Evolutionary conservation across 2,329 filamentous ascomycete species (phyloP).

Genomic region (Leptographium galeiforme): DNA sequence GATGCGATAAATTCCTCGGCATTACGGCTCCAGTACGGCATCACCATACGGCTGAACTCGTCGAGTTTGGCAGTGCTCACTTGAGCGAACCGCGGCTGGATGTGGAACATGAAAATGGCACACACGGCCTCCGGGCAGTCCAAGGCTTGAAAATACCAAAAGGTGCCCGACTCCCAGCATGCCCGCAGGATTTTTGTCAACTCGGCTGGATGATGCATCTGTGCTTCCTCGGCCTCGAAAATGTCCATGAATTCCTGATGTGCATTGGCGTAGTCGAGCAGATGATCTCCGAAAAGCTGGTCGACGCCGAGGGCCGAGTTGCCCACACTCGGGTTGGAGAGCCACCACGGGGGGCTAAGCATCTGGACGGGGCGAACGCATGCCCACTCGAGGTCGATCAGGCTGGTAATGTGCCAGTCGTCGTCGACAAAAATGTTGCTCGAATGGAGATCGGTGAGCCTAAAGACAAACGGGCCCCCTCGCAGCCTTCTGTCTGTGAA

Average conservation of each 20-base stretch:
- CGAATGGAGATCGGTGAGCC: slow-evolving; percentile 16
- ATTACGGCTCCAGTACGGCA: too few relatives aligned
- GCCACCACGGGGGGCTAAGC: background rate
- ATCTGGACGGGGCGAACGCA: background rate
- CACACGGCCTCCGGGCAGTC: background rate
- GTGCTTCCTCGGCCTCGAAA: background rate
- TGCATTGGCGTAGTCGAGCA: too few relatives aligned
- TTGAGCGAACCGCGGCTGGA: background rate
- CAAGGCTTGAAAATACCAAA: background rate
- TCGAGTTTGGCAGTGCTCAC: too few relatives aligned
- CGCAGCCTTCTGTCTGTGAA: background rate
- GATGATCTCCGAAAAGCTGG: background rate
- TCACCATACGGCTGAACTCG: too few relatives aligned
- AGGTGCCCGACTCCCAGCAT: background rate
- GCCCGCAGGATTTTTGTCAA: background rate
- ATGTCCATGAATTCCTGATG: background rate
- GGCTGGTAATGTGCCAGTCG: slow-evolving; percentile 17
- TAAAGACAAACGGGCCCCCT: slow-evolving; percentile 6
- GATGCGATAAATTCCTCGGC: too few relatives aligned
- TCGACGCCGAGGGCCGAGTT: background rate
- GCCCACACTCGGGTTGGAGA: background rate
- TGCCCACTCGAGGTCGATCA: slow-evolving; percentile 18
- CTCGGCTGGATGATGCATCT: background rate
- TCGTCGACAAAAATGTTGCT: slow-evolving; percentile 20
- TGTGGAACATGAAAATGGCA: background rate